These are phyloP conservation scores for Combretum micranthum DNA, from an alignment of 345 rosid genomes.

Conservation along the genomic window DNA sequence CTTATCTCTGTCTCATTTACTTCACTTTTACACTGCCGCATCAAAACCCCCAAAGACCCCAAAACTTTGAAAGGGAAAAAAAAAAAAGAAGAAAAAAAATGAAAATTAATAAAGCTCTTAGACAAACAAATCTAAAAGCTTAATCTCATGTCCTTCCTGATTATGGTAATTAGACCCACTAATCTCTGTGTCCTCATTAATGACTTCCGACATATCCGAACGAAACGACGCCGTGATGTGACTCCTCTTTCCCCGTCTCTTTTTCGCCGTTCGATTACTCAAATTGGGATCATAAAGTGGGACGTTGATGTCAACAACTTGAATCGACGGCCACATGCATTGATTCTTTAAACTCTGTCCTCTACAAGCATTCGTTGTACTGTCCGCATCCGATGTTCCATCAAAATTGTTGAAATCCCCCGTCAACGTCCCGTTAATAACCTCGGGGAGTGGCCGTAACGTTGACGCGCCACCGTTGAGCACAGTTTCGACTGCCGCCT, in stretches of 20 bases:
- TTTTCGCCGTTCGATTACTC: neutral
- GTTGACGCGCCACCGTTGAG: conserved; percentile 17
- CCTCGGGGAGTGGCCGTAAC: conserved; percentile 10
- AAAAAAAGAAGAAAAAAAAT: neutral
- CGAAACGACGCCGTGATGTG: conserved; percentile 15
- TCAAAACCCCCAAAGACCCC: neutral
- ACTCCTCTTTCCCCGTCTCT: conserved; percentile 20
- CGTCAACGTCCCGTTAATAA: neutral
- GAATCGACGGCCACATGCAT: neutral
- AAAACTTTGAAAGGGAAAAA: neutral
- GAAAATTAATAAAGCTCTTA: conserved; percentile 10
- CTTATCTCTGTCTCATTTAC: conserved; percentile 5
- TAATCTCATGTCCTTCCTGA: conserved; percentile 19
- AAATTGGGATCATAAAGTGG: conserved; percentile 5
- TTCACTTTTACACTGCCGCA: conserved; percentile 17
- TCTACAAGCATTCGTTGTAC: conserved; percentile 2
- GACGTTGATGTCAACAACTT: conserved; percentile 10
- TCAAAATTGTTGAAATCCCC: neutral
- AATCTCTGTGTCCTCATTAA: conserved; percentile 5
- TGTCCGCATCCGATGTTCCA: too few species aligned
- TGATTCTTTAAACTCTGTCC: conserved; percentile 4
- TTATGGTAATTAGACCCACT: neutral
- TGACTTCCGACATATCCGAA: conserved; percentile 13
- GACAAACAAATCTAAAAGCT: conserved; percentile 62
- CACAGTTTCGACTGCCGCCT: conserved; percentile 32